A percentile compares a stretch with the other conserved stretches of the same genome.
Conservation (phyloP, 345 rosid species). For the Euphorbia tirucalli region DNA sequence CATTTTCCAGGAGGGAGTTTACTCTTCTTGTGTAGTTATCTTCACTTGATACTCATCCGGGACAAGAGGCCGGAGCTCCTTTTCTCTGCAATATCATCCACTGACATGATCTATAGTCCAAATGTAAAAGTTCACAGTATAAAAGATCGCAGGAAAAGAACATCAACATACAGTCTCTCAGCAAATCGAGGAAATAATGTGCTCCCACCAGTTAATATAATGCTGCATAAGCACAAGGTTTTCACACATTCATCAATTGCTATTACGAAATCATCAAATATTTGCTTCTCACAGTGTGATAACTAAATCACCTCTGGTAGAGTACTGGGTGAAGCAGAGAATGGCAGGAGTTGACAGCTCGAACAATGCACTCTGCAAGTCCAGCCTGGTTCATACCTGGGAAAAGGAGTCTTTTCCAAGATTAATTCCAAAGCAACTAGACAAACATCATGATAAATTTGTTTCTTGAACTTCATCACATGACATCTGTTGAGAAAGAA, state of each 20-base stretch:
- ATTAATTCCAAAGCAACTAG: neutral
- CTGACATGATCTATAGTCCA: neutral
- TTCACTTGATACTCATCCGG: conserved; percentile 78
- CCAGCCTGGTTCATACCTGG: conserved; percentile 97
- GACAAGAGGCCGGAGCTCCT: conserved; percentile 91
- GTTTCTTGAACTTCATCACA: neutral
- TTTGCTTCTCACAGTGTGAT: neutral
- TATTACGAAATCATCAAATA: neutral
- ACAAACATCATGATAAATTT: neutral
- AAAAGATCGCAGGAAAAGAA: neutral
- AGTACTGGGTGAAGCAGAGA: conserved; percentile 81
- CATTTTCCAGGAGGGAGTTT: conserved; percentile 24
- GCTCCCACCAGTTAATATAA: conserved; percentile 93
- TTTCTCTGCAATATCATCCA: conserved; percentile 49
- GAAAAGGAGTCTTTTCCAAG: conserved; percentile 4
- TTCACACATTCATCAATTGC: conserved; percentile 14
- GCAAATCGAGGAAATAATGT: conserved; percentile 73
- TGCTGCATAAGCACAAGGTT: conserved; percentile 49
- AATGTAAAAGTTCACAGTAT: neutral
- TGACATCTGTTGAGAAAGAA: neutral
- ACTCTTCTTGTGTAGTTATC: conserved; percentile 87
- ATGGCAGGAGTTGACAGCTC: conserved; percentile 84
- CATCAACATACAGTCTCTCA: conserved; percentile 68
- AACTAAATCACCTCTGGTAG: conserved; percentile 65
- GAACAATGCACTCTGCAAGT: conserved; percentile 90